Evolutionary conservation across 257 asterid genomes (phyloP).

Genomic region (Cynanchum wilfordii): DNA sequence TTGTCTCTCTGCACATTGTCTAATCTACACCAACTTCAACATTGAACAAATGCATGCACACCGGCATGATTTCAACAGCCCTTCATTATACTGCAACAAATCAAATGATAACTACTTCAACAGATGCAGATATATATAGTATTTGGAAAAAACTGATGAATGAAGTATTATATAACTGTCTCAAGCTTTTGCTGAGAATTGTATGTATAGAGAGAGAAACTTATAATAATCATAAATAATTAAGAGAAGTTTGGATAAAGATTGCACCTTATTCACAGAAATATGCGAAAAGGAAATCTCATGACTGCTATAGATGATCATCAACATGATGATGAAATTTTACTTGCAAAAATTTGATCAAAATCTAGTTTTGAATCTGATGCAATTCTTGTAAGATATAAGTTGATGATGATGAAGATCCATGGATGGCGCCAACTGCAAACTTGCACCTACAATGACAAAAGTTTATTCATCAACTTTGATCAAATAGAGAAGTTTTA

Average conservation of each 20-base stretch:
- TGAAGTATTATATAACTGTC: background rate
- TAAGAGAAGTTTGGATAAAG: background rate
- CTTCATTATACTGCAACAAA: background rate
- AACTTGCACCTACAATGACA: too few species aligned
- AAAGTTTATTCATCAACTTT: too few species aligned
- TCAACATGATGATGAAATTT: conserved; percentile 8
- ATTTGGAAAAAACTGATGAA: background rate
- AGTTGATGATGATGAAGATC: too few species aligned
- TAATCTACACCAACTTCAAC: background rate
- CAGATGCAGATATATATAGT: background rate
- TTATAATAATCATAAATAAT: background rate
- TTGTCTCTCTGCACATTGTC: background rate
- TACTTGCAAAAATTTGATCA: background rate
- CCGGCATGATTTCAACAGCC: too few species aligned
- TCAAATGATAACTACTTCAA: background rate
- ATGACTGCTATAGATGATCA: background rate
- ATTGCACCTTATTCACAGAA: background rate
- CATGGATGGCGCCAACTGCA: too few species aligned
- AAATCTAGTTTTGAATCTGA: background rate
- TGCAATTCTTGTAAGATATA: background rate
- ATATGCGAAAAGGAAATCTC: background rate
- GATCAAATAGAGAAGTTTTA: too few species aligned
- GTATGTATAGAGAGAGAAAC: background rate
- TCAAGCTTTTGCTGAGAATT: background rate
- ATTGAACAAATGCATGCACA: too few species aligned